Percentiles rank a stretch among this genome's conserved stretches.
phyloP scores from a whole-genome alignment of 495 filamentous ascomycete species.

The Penicillium lagena region DNA sequence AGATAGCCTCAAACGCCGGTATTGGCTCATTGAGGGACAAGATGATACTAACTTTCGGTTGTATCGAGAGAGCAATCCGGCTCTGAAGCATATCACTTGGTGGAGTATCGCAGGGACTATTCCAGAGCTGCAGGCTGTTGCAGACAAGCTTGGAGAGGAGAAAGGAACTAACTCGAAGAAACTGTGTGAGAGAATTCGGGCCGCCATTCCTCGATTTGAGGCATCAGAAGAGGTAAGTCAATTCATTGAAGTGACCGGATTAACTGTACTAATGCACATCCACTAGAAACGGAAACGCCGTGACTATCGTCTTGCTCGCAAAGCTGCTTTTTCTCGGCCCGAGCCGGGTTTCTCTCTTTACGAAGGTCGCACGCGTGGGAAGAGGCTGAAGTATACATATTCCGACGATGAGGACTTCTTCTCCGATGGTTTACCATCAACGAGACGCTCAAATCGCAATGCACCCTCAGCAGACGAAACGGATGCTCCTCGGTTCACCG shows the following conservation, averaged over 20 bases:
- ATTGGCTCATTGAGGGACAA: constrained; percentile 88
- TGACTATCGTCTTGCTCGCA: constrained; percentile 81
- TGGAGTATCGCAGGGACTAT: constrained; percentile 87
- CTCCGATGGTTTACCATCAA: constrained; percentile 59
- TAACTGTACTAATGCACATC: constrained; percentile 22
- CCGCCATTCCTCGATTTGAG: constrained; percentile 88
- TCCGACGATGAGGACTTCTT: constrained; percentile 82
- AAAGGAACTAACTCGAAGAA: constrained; percentile 70
- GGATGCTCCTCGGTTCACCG: constrained; percentile 64
- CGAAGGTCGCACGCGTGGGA: constrained; percentile 92
- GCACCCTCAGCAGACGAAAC: constrained; percentile 42
- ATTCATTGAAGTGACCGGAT: not conserved
- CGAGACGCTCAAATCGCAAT: constrained; percentile 68
- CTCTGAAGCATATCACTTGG: constrained; percentile 73
- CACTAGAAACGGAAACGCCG: constrained; percentile 80
- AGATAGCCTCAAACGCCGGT: constrained; percentile 84
- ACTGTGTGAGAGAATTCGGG: constrained; percentile 69
- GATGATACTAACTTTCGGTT: constrained; percentile 92
- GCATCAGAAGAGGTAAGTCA: constrained; percentile 76
- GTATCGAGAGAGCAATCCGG: constrained; percentile 90
- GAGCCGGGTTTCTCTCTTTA: constrained; percentile 89
- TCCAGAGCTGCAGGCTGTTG: constrained; percentile 72
- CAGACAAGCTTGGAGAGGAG: constrained; percentile 69
- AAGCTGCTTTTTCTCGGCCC: constrained; percentile 80
- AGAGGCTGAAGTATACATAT: constrained; percentile 92